Conservation (phyloP, 805 yeast species). For the Monosporozyma solicola region DNA sequence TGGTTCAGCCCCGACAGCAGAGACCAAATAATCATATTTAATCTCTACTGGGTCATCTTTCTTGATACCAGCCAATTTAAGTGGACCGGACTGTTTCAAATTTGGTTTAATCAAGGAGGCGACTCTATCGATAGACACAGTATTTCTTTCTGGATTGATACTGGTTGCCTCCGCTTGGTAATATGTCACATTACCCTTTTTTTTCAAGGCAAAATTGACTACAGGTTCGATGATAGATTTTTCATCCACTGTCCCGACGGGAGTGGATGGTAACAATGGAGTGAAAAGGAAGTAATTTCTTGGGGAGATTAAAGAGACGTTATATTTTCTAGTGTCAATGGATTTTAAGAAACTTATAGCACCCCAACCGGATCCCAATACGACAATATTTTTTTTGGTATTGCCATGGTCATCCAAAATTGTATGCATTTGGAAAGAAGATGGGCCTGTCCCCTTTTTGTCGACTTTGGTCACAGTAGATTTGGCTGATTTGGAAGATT, state of each 20-base stretch:
- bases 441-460: conserved; percentile 22
- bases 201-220: conserved; percentile 72
- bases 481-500: no score
- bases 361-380: conserved; percentile 91
- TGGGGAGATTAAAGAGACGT: conserved; percentile 84
- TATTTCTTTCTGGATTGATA: conserved; percentile 67
- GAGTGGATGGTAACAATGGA: conserved; percentile 85
- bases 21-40: conserved; percentile 73
- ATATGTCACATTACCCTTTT: conserved; percentile 69
- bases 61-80: conserved; percentile 24
- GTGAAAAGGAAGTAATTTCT: conserved; percentile 91
- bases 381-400: conserved; percentile 43
- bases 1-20: conserved; percentile 92
- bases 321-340: conserved; percentile 78
- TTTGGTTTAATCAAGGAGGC: conserved; percentile 16
- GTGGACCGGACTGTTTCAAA: conserved; percentile 23
- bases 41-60: conserved; percentile 36
- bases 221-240: conserved; percentile 94
- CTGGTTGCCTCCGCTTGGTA: conserved; percentile 86
- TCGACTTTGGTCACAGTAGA: neutral
- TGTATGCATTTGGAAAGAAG: conserved; percentile 34
- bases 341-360: conserved; percentile 76
- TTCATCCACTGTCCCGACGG: conserved; percentile 84
- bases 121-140: conserved; percentile 49
- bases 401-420: conserved; percentile 26